Base-by-base conservation (phyloP, 2,329 filamentous ascomycete genomes). In the Colletotrichum sublineola region DNA sequence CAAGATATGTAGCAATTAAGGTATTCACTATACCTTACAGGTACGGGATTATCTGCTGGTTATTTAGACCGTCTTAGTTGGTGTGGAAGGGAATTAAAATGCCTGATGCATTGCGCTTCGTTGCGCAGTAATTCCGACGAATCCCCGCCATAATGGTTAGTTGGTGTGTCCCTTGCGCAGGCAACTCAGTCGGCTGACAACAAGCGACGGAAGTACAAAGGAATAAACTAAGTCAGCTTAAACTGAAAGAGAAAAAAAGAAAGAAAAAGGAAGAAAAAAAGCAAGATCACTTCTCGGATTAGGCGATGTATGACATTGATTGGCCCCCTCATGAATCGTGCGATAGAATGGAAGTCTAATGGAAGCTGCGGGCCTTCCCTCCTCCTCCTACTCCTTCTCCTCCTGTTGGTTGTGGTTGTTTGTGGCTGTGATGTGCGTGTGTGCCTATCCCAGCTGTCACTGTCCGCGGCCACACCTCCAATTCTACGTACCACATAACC, bases 261-360 rank as follows among this genome's bases (percentile, higher is more conserved):
- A 31, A 31, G 14, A 7, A 31, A 24, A 24, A 24, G 24, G 24
- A 24, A 24, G 24, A 24, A 24, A 24, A 24, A 24, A 24, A 24
- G 24, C 24, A 24, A 24, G 24, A 24, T 24, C 24, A 24, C 24
- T 24, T 24, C 24, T 24, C 24, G 57, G 64, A 71, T 62, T 48
- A 64, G 58, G 69, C 65, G 53, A 69, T 60, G 29, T 60, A 60
- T 55, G 60, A 52, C 66, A 72, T 58, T 68, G 69, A 68, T 68
- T 68, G 69, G 65, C 52, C 68, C 68, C 58, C 65, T 60, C 66
- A 64, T 69, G 69, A 72, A 53, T 72, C 65, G 60, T 64, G 69
- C 60, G 44, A 55, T 72, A 40, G 38, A 20, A 69, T 69, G 69
- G 69, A 72, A 72, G 66, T 60, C 58, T 24, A 40, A 69, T 69